Percentiles rank a stretch among this genome's conserved stretches.
These are phyloP conservation scores for Phytophthora pisi DNA, from an alignment of 352 stramenopile genomes.

Conservation along the genomic window DNA sequence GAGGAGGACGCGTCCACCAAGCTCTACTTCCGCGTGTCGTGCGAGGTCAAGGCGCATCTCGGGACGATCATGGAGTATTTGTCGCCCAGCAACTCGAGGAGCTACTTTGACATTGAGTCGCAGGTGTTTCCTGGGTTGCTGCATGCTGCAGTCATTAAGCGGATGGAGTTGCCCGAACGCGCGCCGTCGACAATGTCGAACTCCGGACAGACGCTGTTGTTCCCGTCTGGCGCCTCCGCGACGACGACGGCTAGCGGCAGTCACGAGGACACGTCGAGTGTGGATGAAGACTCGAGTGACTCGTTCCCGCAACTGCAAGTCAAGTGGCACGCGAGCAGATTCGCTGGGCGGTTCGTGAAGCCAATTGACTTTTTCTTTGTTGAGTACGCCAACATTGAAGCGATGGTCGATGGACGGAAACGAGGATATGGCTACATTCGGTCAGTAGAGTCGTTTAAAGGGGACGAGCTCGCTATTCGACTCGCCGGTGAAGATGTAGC, in stretches of 20 bases:
- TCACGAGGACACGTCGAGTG: constrained; percentile 50
- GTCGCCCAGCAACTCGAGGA: constrained; percentile 64
- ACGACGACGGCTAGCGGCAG: constrained; percentile 38
- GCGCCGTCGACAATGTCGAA: constrained; percentile 13
- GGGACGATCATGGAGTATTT: constrained; percentile 85
- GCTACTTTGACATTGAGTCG: constrained; percentile 83
- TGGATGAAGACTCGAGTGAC: constrained; percentile 45
- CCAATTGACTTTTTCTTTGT: constrained; percentile 89
- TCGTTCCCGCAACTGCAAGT: constrained; percentile 77
- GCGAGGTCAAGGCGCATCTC: constrained; percentile 81
- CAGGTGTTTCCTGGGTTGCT: constrained; percentile 82
- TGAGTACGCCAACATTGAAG: constrained; percentile 85
- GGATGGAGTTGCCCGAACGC: constrained; percentile 64
- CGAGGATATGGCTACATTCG: constrained; percentile 82
- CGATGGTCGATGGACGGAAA: constrained; percentile 60
- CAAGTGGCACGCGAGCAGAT: constrained; percentile 88
- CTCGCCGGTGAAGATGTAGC: constrained; percentile 65
- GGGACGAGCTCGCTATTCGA: constrained; percentile 74
- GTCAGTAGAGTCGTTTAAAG: constrained; percentile 83
- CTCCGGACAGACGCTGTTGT: constrained; percentile 30
- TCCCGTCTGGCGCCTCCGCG: constrained; percentile 31
- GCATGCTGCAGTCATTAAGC: constrained; percentile 80
- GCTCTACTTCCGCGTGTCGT: constrained; percentile 85
- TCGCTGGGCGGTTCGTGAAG: constrained; percentile 82
- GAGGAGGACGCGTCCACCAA: constrained; percentile 59